Base-by-base conservation (phyloP, 179 eudicot species). In the Pouteria campechiana region DNA sequence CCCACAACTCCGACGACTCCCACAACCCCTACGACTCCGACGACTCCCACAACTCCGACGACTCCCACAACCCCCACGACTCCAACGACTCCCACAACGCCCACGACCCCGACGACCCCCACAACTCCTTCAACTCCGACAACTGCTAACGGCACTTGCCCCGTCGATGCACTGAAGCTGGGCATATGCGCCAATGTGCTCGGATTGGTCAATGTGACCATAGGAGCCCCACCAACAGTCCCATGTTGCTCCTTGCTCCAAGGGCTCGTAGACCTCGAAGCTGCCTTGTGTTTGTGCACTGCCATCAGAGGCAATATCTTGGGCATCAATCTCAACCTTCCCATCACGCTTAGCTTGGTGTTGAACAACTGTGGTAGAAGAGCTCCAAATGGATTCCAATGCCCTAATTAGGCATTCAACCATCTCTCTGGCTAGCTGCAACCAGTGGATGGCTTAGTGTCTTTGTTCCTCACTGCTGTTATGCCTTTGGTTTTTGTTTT, bases 81-180 rank as follows among this genome's bases (percentile, higher is more conserved):
- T n/a, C n/a, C n/a, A n/a, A n/a, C n/a, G n/a, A n/a, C n/a, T n/a
- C n/a, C n/a, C n/a, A n/a, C n/a, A n/a, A n/a, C n/a, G n/a, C n/a
- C n/a, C n/a, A n/a, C n/a, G n/a, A n/a, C n/a, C n/a, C n/a, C n/a
- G n/a, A n/a, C n/a, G n/a, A n/a, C n/a, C n/a, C n/a, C n/a, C n/a
- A n/a, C n/a, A n/a, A n/a, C n/a, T n/a, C n/a, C n/a, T n/a, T n/a
- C n/a, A n/a, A n/a, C n/a, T n/a, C n/a, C n/a, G n/a, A n/a, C n/a
- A n/a, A n/a, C n/a, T n/a, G n/a, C n/a, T n/a, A n/a, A n/a, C 82
- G 42, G 78, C 53, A 45, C 63, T 55, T 25, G 64, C 45, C 83
- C 89, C 63, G 43, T 27, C 19, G 46, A 50, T 33, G 15, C 49
- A 35, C 12, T 48, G 24, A 48, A 49, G 24, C 20, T 57, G 17